Base-by-base conservation (phyloP, 2,329 filamentous ascomycete species). In the Bipolaris oryzae region DNA sequence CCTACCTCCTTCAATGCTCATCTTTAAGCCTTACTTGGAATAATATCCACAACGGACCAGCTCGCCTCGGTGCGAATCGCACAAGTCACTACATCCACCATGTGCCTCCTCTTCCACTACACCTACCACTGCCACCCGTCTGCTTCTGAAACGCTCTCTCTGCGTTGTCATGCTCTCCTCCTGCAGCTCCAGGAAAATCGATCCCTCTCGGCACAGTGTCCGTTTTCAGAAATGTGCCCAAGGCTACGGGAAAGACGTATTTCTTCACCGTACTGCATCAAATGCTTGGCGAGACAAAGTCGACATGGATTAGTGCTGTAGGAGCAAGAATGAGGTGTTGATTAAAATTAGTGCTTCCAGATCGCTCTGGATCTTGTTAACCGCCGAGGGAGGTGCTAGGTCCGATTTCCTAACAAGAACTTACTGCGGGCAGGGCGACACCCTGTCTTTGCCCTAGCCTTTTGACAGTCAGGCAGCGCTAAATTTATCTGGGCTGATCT, bases 101-200 rank as follows among this genome's bases (percentile, higher is more conserved):
- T 67, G 64, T 67, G 64, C 50, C 50, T 67, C 53, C 50, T 64
- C 18, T 45, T 67, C 11, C 48, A 59, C 13, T 64, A 67, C 43
- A 20, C 46, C n/a, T 68, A 64, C 48, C 35, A 47, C 15, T 67
- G 66, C 55, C 56, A 58, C 13, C 59, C 60, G 3, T 42, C 20
- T 5, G 55, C 61, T 35, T n/a, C 53, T 5, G 66, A 68, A 53
- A 60, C 60, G 7, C 50, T 66, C 7, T 58, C 63, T 39, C 61
- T 62, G 42, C 57, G 61, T 16, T 69, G 66, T 42, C 55, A 63
- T 38, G 45, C 56, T 25, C 51, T 7, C 10, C 28, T 44, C 1
- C 38, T 47, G 6, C 28, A 43, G n/a, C 23, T 7, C n/a, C 10
- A 34, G 28, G 15, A 34, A 41, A 6, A 20, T 3, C 10, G 45